Evolutionary conservation across 192 early-diverging fungal species (phyloP).

Genomic region (Coemansia sp.): DNA sequence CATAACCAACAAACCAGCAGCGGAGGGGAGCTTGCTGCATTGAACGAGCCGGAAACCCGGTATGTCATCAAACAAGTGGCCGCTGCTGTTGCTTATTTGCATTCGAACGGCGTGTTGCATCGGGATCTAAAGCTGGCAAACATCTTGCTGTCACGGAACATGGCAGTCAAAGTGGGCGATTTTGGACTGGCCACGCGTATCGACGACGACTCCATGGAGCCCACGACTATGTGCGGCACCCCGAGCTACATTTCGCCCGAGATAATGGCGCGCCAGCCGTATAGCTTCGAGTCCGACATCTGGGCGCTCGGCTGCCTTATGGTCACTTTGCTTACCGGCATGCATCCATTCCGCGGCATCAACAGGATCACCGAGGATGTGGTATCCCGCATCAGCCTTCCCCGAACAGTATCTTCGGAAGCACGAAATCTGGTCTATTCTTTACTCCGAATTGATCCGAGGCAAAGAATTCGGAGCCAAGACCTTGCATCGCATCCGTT

Average conservation of each 20-base stretch:
- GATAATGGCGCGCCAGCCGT: conserved; percentile 68
- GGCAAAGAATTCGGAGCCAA: conserved; percentile 51
- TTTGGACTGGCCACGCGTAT: conserved; percentile 68
- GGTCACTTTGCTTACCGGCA: conserved; percentile 70
- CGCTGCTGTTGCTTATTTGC: conserved; percentile 63
- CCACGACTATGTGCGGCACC: conserved; percentile 76
- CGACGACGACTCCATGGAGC: conserved; percentile 57
- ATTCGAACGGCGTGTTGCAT: conserved; percentile 67
- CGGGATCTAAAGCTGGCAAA: conserved; percentile 78
- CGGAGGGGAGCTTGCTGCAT: conserved; percentile 16
- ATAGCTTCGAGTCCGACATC: conserved; percentile 69
- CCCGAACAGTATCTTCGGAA: conserved; percentile 54
- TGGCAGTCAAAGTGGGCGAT: conserved; percentile 69
- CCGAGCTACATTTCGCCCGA: conserved; percentile 81
- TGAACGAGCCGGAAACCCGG: conserved; percentile 63
- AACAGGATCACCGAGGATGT: conserved; percentile 40
- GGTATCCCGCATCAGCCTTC: conserved; percentile 56
- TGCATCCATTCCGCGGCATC: conserved; percentile 65
- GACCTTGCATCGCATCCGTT: conserved; percentile 61
- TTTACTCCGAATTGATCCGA: conserved; percentile 62
- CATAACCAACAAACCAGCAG: neutral
- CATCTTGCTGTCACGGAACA: conserved; percentile 58
- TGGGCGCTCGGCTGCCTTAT: conserved; percentile 80
- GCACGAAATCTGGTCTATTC: conserved; percentile 58
- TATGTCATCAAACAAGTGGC: conserved; percentile 59